Conservation (phyloP, 2,329 filamentous ascomycete species). For the Bipolaris oryzae region DNA sequence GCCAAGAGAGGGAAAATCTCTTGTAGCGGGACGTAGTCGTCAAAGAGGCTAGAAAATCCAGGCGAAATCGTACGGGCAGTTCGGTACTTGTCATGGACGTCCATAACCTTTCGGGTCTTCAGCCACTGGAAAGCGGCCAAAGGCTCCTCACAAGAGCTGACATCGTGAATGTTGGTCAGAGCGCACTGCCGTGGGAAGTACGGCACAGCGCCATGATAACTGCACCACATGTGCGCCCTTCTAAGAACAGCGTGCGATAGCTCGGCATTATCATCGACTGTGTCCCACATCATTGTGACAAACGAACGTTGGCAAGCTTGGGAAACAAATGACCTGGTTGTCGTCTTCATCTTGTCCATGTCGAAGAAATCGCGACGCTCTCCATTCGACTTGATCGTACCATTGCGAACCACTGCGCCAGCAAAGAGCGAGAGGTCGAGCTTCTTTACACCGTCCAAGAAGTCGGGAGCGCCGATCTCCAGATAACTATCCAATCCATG, state of each 20-base stretch:
- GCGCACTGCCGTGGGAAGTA: conserved; percentile 37
- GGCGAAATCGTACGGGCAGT: conserved; percentile 36
- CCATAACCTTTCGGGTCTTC: conserved; percentile 46
- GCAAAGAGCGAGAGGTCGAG: conserved; percentile 37
- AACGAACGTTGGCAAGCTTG: conserved; percentile 45
- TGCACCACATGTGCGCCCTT: conserved; percentile 47
- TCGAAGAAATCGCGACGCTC: conserved; percentile 47
- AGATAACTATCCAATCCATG: conserved; percentile 44
- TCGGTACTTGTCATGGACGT: conserved; percentile 44
- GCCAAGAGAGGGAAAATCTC: conserved; percentile 35
- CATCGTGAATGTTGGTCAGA: conserved; percentile 31
- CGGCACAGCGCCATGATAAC: conserved; percentile 44
- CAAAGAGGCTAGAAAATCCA: conserved; percentile 39
- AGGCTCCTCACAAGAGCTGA: conserved; percentile 39
- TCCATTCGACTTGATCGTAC: conserved; percentile 43
- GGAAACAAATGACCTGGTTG: conserved; percentile 46
- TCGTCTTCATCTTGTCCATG: conserved; percentile 50
- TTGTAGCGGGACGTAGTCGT: conserved; percentile 40
- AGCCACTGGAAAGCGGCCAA: conserved; percentile 49
- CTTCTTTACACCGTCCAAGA: conserved; percentile 34
- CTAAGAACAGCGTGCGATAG: conserved; percentile 46
- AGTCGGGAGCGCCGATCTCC: conserved; percentile 43
- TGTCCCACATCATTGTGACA: conserved; percentile 49
- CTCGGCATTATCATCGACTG: conserved; percentile 40
- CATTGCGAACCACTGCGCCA: conserved; percentile 44